Percentiles rank a stretch among this genome's conserved stretches.
Conservation (phyloP, 2,329 filamentous ascomycete genomes). For the Phoma sp. region DNA sequence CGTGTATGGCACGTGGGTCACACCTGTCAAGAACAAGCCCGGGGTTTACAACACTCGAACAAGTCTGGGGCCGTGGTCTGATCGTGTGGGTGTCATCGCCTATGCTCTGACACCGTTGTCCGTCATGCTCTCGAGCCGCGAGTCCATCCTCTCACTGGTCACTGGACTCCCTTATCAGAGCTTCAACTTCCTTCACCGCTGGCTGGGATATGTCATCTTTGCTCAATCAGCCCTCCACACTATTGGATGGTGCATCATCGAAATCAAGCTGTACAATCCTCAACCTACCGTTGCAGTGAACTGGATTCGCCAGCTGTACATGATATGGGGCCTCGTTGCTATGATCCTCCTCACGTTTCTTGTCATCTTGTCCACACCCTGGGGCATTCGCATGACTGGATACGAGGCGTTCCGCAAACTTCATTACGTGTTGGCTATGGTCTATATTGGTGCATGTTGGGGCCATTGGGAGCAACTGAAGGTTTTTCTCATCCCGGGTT, state of each 20-base stretch:
- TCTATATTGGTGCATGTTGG: conserved; percentile 79
- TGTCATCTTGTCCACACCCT: conserved; percentile 65
- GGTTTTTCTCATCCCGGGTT: conserved; percentile 54
- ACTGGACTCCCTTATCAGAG: conserved; percentile 78
- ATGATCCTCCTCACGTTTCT: conserved; percentile 69
- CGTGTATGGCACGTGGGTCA: conserved; percentile 72
- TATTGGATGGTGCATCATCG: conserved; percentile 73
- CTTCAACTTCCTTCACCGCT: conserved; percentile 61
- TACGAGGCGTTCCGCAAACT: conserved; percentile 81
- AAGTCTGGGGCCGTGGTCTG: conserved; percentile 71
- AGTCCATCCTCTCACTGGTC: conserved; percentile 72
- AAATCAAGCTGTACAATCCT: conserved; percentile 72
- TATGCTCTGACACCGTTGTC: conserved; percentile 78
- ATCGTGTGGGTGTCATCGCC: conserved; percentile 74
- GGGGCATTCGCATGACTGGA: conserved; percentile 70
- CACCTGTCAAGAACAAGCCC: conserved; percentile 66
- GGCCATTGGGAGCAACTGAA: conserved; percentile 73
- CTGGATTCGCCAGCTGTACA: conserved; percentile 71
- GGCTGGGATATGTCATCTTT: conserved; percentile 77
- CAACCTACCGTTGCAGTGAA: conserved; percentile 66
- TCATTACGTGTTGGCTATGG: conserved; percentile 75
- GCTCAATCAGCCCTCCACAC: conserved; percentile 73
- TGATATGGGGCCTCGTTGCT: conserved; percentile 76
- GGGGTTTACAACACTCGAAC: conserved; percentile 69
- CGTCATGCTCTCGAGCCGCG: conserved; percentile 70